Base-by-base conservation (phyloP, 2,329 filamentous ascomycete species). In the Orbilia ellipsospora region DNA sequence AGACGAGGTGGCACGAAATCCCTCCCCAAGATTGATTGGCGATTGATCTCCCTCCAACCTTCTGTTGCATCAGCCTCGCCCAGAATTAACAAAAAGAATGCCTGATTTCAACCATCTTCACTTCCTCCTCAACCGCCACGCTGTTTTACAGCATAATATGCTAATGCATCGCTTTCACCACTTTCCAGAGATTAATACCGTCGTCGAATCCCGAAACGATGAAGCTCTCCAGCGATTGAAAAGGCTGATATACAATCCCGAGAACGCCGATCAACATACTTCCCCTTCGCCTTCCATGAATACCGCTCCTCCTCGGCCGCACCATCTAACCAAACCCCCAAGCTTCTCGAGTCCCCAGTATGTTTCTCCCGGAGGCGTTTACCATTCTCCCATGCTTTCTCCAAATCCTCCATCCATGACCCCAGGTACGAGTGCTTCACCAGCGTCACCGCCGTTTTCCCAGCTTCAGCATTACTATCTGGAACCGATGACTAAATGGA, bases 321-420 rank as follows among this genome's bases (percentile, higher is more conserved):
- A 57, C 6, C 50, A 56, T 13, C 40, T 62, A 12, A 51, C 51
- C 4, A 72, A 70, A n/a, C n/a, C 66, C 15, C 55, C 52, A 2
- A 36, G 15, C 10, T 64, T 67, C 42, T 20, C 62, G 12, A 36
- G 60, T 40, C 59, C 67, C 8, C 61, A 66, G 16, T 36, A 15
- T 18, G 36, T 40, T 18, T 26, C 66, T 15, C 31, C 70, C 16
- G 45, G 28, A 20, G 52, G 55, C 12, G 44, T 68, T 40, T 68
- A 66, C 44, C 56, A 67, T 13, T 77, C 78, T 51, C 77, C 76
- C 20, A 64, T 78, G n/a, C 54, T 64, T n/a, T 80, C 78, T 51
- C 73, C 66, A 2, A 55, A 54, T 7, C 65, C 62, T 18, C 48
- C 57, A 7, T 18, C 50, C 8, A 67, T 77, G 65, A 66, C 18